Percentiles rank a stretch among this genome's conserved stretches.
phyloP scores from a whole-genome alignment of 495 filamentous ascomycete species.

The Penicillium steckii region DNA sequence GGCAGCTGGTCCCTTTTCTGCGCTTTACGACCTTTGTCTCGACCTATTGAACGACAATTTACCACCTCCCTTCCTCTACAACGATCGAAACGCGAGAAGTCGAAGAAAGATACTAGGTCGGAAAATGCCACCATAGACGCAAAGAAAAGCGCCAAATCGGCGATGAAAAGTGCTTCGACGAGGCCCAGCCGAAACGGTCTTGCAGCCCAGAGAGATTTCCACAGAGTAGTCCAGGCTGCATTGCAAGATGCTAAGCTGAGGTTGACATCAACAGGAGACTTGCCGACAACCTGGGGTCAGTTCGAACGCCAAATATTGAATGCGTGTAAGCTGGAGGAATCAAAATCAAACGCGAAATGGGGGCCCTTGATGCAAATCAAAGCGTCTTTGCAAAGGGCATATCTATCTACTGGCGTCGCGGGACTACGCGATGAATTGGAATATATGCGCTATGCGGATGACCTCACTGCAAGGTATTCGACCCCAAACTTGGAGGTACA shows the following conservation, averaged over 20 bases:
- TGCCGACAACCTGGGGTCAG: slow-evolving; percentile 24
- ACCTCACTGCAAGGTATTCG: slow-evolving; percentile 43
- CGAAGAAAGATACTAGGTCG: slow-evolving; percentile 4
- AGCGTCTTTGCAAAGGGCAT: slow-evolving; percentile 52
- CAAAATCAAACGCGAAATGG: slow-evolving; percentile 5
- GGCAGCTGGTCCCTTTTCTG: slow-evolving; percentile 38
- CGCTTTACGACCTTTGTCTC: slow-evolving; percentile 26
- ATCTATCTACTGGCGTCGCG: slow-evolving; percentile 41
- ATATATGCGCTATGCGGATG: slow-evolving; percentile 57
- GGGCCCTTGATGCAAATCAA: slow-evolving; percentile 29
- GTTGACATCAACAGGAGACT: slow-evolving; percentile 9
- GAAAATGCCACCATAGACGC: background rate
- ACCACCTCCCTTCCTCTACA: slow-evolving; percentile 30
- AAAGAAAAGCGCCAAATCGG: background rate
- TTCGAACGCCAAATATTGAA: slow-evolving; percentile 39
- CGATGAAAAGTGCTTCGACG: background rate
- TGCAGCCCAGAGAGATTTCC: slow-evolving; percentile 27
- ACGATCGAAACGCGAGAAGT: slow-evolving; percentile 19
- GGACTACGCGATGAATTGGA: slow-evolving; percentile 57
- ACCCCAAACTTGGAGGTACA: slow-evolving; percentile 55
- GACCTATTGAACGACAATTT: slow-evolving; percentile 30
- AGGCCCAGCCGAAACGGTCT: slow-evolving; percentile 12
- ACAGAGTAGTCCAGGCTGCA: slow-evolving; percentile 22
- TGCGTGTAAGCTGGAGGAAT: slow-evolving; percentile 31
- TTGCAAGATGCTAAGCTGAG: slow-evolving; percentile 26